These are phyloP conservation scores for Steccherinum ochraceum DNA, from an alignment of 768 basidiomycete species.

Conservation along the genomic window DNA sequence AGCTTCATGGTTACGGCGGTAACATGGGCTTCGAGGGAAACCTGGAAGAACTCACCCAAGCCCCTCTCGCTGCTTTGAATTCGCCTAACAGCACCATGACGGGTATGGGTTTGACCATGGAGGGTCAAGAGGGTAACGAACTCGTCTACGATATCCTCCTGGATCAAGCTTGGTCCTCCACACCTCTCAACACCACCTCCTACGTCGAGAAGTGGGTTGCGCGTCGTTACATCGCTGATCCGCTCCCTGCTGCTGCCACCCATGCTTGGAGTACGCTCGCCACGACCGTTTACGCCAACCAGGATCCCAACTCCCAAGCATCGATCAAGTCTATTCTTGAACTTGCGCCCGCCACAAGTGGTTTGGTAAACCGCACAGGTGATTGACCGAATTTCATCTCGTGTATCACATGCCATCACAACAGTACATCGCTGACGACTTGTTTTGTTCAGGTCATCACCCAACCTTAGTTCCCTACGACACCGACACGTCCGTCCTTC, in stretches of 20 bases:
- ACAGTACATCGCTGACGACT: background rate
- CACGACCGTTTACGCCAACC: slow-evolving; percentile 34
- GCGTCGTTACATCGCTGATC: slow-evolving; percentile 26
- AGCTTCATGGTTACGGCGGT: slow-evolving; percentile 34
- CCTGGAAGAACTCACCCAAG: slow-evolving; percentile 27
- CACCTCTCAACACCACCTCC: slow-evolving; percentile 23
- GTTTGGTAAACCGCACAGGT: slow-evolving; percentile 26
- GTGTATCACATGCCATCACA: too few species aligned
- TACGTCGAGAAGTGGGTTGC: slow-evolving; percentile 29
- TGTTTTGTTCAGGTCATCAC: slow-evolving; percentile 18
- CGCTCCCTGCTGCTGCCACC: slow-evolving; percentile 19
- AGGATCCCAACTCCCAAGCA: slow-evolving; percentile 25
- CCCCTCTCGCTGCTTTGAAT: slow-evolving; percentile 26
- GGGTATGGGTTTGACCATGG: slow-evolving; percentile 33
- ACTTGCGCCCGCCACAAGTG: slow-evolving; percentile 26
- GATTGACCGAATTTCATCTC: background rate
- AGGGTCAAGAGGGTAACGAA: slow-evolving; percentile 38
- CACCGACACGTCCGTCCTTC: slow-evolving; percentile 24
- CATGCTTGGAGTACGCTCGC: slow-evolving; percentile 32
- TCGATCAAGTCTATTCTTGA: slow-evolving; percentile 33
- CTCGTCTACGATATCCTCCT: slow-evolving; percentile 35
- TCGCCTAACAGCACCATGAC: slow-evolving; percentile 28
- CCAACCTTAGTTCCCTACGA: slow-evolving; percentile 31
- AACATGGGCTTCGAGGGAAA: slow-evolving; percentile 30
- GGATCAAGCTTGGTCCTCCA: slow-evolving; percentile 35